Evolutionary conservation across 306 rosid genomes (phyloP), one percentile per base, ranked within the genome.

Genomic region (Oxytropis ochrocephala): DNA sequence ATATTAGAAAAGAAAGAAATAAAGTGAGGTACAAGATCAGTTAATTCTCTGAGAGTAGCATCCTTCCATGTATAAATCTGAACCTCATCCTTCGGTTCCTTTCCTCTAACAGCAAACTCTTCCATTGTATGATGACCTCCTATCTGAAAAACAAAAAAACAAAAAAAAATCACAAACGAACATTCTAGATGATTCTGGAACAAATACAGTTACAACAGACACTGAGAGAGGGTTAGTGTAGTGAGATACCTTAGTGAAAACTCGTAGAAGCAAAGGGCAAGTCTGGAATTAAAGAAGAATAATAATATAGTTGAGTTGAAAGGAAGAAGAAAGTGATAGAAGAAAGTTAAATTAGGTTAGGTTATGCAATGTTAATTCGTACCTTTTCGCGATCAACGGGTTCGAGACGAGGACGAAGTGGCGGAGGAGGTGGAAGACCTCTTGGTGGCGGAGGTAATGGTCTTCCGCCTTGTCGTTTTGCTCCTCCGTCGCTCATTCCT

Each of bases 51-150:
- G 7, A 94, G 96, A 43, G 97, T 91, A 0, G 98, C 98, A 75
- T 94, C 98, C 78, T 87, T 94, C 98, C 98, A 90, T 0, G 98
- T 94, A 74, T 94, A 94, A 74, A 94, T 94, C 81, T 94, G 98
- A 80, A 94, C 98, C 72, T 94, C 97, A 43, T 94, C 97, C 73
- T 91, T 87, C 42, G 99, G 97, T 42, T 88, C 97, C 61, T 91
- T 91, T 69, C 99, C 99, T 78, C 99, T 87, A 7, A 84, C 91
- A 1, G 96, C 90, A 70, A 90, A 94, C 24, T 88, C 99, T 55
- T 88, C 97, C 67, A 79, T 85, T 9, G 57, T 67, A 57, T 91
- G 96, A 73, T 94, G 99, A 62, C 81, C 49, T 41, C 99, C 99
- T 29, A 51, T 60, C 97, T 91, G 82, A 59, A 84, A 41, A 16